phyloP scores from a whole-genome alignment of 2,329 filamentous ascomycete species.

The Calonectria pauciramosa region DNA sequence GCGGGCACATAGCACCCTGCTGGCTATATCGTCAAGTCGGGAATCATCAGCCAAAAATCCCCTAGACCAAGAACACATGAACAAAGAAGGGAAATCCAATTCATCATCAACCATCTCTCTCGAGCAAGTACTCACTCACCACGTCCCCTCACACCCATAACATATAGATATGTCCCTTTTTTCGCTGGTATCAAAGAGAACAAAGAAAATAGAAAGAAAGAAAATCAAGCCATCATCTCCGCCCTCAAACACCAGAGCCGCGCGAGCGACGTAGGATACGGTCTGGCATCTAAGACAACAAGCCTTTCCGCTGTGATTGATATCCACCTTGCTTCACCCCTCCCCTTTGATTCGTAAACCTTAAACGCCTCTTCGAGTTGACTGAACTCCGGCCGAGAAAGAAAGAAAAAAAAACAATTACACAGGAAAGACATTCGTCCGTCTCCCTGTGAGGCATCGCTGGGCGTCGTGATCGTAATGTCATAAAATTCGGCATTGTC shows the following conservation, averaged over 20 bases:
- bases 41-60: not conserved
- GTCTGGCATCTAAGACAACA: slow-evolving; percentile 1
- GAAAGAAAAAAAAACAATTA: not conserved
- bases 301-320: not conserved
- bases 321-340: not conserved
- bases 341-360: not conserved
- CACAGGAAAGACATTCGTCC: not conserved
- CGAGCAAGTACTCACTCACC: not conserved
- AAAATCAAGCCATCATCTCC: not conserved
- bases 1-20: too few relatives aligned
- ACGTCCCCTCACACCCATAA: not conserved
- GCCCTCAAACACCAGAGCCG: not conserved
- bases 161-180: not conserved
- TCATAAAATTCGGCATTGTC: not conserved
- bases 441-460: not conserved
- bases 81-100: not conserved
- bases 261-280: not conserved
- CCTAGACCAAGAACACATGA: not conserved
- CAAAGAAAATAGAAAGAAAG: not conserved
- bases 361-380: not conserved
- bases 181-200: not conserved
- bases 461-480: not conserved
- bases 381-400: not conserved
- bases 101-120: not conserved
- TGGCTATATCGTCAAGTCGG: not conserved